Base-by-base conservation (phyloP, 805 yeast genomes). In the Candida sakaeoensis region DNA sequence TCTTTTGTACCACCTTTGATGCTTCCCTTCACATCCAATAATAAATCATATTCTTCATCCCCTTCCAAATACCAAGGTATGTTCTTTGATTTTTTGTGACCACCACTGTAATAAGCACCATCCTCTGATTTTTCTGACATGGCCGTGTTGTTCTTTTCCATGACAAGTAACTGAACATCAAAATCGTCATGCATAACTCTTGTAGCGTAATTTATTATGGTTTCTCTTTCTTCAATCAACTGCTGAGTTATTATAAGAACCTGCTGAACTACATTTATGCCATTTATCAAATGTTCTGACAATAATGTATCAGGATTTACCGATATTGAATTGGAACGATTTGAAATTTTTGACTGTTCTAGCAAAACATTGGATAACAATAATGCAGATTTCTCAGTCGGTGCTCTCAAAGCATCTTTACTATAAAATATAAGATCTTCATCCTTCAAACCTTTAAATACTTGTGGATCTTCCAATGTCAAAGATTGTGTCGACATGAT, bases 1-100 rank as follows among this genome's bases (percentile, higher is more conserved):
- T 75, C 80, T 33, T 78, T 73, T 0, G 95, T 77, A 4, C 96
- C 97, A 37, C 96, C 97, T 56, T 82, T 84, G 26, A 89, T 73
- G 39, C 72, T 72, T 2, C 90, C 93, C 43, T 79, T 77, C 22
- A 78, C 63, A 47, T 87, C 93, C 50, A 78, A 80, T 18, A 68
- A 51, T 32, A 59, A 62, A 43, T 75, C 79, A 46, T 58, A 71
- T 44, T 78, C 86, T 38, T 77, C 80, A 47, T 82, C 89, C 4
- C 82, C 75, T 41, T 79, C 82, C 51, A 85, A 62, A 51, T 68
- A 84, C 93, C 93, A 85, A 3, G 89, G 88, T 2, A 68, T 58
- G 44, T 77, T 77, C 17, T 53, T 63, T 13, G 52, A 57, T 37
- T 55, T 57, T 41, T 60, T 61, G 33, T 61, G 57, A 8, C 72